These are phyloP conservation scores for Leishmania turanica DNA, from an alignment of 208 protist species.

Conservation along the genomic window DNA sequence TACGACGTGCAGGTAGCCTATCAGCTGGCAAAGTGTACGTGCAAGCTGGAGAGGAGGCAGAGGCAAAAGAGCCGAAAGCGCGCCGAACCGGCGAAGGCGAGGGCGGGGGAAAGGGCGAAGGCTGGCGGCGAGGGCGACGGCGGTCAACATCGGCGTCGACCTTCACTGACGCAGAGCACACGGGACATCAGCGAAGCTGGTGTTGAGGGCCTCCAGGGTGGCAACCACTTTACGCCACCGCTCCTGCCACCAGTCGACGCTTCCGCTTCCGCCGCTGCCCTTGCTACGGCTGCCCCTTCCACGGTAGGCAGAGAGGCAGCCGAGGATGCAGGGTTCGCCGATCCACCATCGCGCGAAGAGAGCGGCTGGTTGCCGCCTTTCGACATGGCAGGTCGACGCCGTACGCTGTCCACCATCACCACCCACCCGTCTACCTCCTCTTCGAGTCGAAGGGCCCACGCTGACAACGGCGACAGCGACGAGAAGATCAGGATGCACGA, in stretches of 20 bases:
- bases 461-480: not conserved
- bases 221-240: not conserved
- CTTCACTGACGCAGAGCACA: not conserved
- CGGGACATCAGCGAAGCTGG: not conserved
- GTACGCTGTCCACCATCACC: slow-evolving; percentile 8
- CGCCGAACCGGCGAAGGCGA: not conserved
- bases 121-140: not conserved
- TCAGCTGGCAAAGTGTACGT: slow-evolving; percentile 15
- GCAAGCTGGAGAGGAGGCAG: not conserved
- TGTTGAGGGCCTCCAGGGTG: not conserved
- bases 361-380: slow-evolving; percentile 2
- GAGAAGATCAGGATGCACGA: not conserved
- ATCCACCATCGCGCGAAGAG: slow-evolving; percentile 1
- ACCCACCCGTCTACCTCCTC: slow-evolving; percentile 17
- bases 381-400: not conserved
- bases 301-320: not conserved
- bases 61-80: not conserved
- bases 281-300: not conserved
- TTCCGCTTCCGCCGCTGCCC: not conserved
- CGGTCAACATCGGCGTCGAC: not conserved
- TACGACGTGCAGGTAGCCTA: slow-evolving; percentile 52
- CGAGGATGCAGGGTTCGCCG: not conserved
- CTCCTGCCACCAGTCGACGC: not conserved
- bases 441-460: not conserved
- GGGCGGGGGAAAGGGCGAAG: not conserved